Evolutionary conservation across 1,284 basidiomycete species (phyloP).

Genomic region (Grifola frondosa): DNA sequence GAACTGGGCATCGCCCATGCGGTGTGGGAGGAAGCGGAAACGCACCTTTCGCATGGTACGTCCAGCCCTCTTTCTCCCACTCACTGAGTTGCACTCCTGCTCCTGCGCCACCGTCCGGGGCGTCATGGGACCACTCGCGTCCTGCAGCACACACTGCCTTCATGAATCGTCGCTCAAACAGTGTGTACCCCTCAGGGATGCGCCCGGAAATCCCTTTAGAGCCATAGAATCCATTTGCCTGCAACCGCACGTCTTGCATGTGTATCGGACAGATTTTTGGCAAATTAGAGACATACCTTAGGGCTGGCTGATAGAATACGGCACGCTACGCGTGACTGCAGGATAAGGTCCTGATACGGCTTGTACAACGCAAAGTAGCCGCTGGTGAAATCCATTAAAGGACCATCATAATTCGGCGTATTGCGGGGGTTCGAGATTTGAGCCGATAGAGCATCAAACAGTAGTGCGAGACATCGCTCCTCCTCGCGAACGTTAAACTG

Average conservation of each 20-base stretch:
- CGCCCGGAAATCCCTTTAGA: conserved; percentile 87
- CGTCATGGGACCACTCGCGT: conserved; percentile 43
- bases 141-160: conserved; percentile 54
- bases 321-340: conserved; percentile 63
- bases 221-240: conserved; percentile 96
- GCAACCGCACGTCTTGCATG: conserved; percentile 4
- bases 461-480: conserved; percentile 58
- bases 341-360: conserved; percentile 77
- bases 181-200: conserved; percentile 94
- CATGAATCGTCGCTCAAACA: conserved; percentile 87
- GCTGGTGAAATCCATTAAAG: conserved; percentile 78
- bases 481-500: conserved; percentile 84
- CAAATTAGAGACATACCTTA: conserved; percentile 49
- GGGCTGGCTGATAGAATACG: conserved; percentile 87
- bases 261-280: conserved; percentile 1
- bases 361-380: conserved; percentile 93
- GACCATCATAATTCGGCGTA: conserved; percentile 28
- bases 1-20: background rate
- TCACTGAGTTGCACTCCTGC: conserved; percentile 74
- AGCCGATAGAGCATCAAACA: conserved; percentile 50
- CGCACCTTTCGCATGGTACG: conserved; percentile 96
- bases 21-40: conserved; percentile 1
- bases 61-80: conserved; percentile 93
- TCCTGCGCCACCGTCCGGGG: conserved; percentile 18
- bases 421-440: conserved; percentile 4